Conservation (phyloP, 768 basidiomycete genomes). For the Hemileccinum rubropunctum region DNA sequence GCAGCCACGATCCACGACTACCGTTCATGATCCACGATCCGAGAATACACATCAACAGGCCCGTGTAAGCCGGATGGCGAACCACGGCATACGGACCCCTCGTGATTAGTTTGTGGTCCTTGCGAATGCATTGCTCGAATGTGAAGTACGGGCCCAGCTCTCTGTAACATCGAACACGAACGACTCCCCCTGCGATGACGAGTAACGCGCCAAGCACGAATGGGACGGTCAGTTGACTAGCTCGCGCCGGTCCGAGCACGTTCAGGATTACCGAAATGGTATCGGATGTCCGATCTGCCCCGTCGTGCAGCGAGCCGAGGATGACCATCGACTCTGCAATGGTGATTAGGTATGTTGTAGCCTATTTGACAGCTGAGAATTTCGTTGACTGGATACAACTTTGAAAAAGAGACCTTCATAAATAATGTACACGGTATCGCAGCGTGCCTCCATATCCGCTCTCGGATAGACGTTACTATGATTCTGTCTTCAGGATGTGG, state of each 20-base stretch:
- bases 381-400: not conserved
- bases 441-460: slow-evolving; percentile 6
- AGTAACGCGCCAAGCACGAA: slow-evolving; percentile 9
- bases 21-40: not conserved
- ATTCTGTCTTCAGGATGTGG: slow-evolving; percentile 3
- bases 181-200: not conserved
- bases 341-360: not conserved
- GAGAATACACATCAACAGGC: not conserved
- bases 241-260: slow-evolving; percentile 10
- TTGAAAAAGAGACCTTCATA: not conserved
- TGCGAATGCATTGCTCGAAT: slow-evolving; percentile 15
- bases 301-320: not conserved
- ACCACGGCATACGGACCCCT: slow-evolving; percentile 25
- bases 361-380: slow-evolving; percentile 2
- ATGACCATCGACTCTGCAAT: slow-evolving; percentile 1
- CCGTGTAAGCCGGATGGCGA: slow-evolving; percentile 30
- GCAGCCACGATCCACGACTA: slow-evolving; percentile 2
- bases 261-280: not conserved
- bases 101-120: slow-evolving; percentile 25
- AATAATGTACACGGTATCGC: not conserved
- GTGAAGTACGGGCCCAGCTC: slow-evolving; percentile 23
- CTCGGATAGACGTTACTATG: not conserved
- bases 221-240: slow-evolving; percentile 1
- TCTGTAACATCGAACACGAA: slow-evolving; percentile 8
- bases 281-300: not conserved